phyloP scores from a whole-genome alignment of 192 early-diverging fungal species.

The Coemansia sp. region DNA sequence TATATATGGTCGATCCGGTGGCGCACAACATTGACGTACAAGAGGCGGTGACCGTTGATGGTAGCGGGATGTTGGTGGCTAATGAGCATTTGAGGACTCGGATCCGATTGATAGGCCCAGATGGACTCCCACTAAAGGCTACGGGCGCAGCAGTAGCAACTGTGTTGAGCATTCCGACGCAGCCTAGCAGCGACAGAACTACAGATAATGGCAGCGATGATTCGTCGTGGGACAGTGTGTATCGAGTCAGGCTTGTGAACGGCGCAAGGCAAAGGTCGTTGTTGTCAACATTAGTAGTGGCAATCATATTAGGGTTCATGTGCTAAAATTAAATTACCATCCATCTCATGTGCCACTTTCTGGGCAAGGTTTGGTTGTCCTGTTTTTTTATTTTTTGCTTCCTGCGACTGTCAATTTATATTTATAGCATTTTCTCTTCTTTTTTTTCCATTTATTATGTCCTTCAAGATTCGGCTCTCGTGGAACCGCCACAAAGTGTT shows the following conservation, averaged over 20 bases:
- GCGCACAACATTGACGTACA: conserved; percentile 15
- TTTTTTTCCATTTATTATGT: conserved; percentile 7
- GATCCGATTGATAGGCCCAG: conserved; percentile 50
- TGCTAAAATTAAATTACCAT: background rate
- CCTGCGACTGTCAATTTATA: background rate
- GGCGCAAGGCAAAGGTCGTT: background rate
- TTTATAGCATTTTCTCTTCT: background rate
- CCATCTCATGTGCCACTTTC: background rate
- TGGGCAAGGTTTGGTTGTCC: background rate
- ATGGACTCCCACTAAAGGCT: conserved; percentile 38
- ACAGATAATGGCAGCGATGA: background rate
- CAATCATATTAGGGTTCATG: background rate
- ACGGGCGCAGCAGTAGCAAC: background rate
- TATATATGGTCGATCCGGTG: conserved; percentile 42
- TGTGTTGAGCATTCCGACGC: background rate
- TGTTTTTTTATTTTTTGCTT: conserved; percentile 6
- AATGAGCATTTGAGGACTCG: conserved; percentile 36
- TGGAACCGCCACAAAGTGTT: conserved; percentile 45
- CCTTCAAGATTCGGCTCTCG: conserved; percentile 1
- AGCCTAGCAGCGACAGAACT: background rate
- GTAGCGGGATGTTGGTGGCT: conserved; percentile 22
- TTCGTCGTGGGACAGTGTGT: conserved; percentile 8
- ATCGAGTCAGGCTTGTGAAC: conserved; percentile 39
- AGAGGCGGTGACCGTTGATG: conserved; percentile 4
- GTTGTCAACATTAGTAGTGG: background rate